Percentiles rank a stretch among this genome's conserved stretches.
Evolutionary conservation across 306 rosid genomes (phyloP).

Genomic region (Inga laurina): DNA sequence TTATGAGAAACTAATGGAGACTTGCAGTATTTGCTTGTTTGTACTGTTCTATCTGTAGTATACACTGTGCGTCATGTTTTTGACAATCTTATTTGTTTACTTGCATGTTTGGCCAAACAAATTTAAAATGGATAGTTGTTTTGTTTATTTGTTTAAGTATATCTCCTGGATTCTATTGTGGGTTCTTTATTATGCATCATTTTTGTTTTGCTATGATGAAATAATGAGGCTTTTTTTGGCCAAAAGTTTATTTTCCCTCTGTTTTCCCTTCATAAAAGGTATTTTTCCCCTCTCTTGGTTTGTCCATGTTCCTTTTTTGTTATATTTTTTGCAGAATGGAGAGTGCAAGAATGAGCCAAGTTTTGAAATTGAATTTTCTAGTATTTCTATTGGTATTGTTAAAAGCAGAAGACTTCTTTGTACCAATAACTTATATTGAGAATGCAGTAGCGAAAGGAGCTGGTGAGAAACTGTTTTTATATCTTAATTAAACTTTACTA

Average conservation of each 20-base stretch:
- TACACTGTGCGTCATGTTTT: not conserved
- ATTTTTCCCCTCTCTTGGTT: not conserved
- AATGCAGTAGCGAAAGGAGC: no score
- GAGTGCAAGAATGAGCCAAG: no score
- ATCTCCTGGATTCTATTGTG: not conserved
- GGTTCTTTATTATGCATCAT: not conserved
- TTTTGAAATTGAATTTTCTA: no score
- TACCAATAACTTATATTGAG: no score
- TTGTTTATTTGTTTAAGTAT: not conserved
- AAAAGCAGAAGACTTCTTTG: no score
- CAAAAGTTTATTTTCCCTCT: not conserved
- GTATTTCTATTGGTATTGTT: no score
- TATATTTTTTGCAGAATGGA: no score
- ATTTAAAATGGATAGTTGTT: not conserved
- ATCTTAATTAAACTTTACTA: no score
- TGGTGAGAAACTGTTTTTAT: no score
- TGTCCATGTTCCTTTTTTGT: no score
- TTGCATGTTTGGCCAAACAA: slow-evolving; percentile 5
- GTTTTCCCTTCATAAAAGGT: not conserved
- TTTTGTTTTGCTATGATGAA: not conserved
- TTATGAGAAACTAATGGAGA: not conserved
- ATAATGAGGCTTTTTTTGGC: not conserved
- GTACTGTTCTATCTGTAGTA: not conserved
- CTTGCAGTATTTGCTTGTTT: slow-evolving; percentile 6
- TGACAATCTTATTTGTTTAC: not conserved